These are phyloP conservation scores for Hansenula lynferdii DNA, from an alignment of 1,139 yeast species.

Conservation along the genomic window DNA sequence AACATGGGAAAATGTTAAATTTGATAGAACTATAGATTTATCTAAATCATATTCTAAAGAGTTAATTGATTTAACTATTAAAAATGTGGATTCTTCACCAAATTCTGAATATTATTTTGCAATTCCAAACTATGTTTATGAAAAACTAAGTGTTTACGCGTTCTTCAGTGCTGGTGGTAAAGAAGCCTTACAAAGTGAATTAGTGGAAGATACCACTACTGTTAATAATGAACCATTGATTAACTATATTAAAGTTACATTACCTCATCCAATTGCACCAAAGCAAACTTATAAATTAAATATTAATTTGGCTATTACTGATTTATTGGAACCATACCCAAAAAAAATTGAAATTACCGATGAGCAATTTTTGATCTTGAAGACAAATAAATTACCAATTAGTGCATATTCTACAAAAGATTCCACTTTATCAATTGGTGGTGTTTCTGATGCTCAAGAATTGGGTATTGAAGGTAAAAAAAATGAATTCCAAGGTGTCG, in stretches of 20 bases:
- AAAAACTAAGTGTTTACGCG: conserved; percentile 44
- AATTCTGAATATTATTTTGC: conserved; percentile 51
- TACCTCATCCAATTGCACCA: conserved; percentile 68
- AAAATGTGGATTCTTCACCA: conserved; percentile 55
- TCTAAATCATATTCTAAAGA: conserved; percentile 66
- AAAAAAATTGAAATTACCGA: conserved; percentile 54
- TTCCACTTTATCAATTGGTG: conserved; percentile 46
- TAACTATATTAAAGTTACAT: conserved; percentile 40
- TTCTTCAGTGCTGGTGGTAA: conserved; percentile 30
- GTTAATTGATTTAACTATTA: conserved; percentile 47
- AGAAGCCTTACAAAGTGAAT: conserved; percentile 29
- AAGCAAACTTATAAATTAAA: conserved; percentile 46
- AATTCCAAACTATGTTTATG: conserved; percentile 38
- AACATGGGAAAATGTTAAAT: conserved; percentile 31
- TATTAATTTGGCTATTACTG: conserved; percentile 48
- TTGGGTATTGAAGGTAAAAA: conserved; percentile 19
- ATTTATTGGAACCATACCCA: conserved; percentile 58
- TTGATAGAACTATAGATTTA: conserved; percentile 51
- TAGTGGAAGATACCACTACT: conserved; percentile 28
- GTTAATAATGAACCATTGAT: conserved; percentile 20
- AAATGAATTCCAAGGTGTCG: conserved; percentile 9
- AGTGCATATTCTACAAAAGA: conserved; percentile 58
- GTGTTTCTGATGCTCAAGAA: conserved; percentile 46
- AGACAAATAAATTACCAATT: conserved; percentile 51
- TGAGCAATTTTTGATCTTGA: conserved; percentile 53